Evolutionary conservation across 2,329 filamentous ascomycete species (phyloP).

Genomic region (Colletotrichum ledebouriae): DNA sequence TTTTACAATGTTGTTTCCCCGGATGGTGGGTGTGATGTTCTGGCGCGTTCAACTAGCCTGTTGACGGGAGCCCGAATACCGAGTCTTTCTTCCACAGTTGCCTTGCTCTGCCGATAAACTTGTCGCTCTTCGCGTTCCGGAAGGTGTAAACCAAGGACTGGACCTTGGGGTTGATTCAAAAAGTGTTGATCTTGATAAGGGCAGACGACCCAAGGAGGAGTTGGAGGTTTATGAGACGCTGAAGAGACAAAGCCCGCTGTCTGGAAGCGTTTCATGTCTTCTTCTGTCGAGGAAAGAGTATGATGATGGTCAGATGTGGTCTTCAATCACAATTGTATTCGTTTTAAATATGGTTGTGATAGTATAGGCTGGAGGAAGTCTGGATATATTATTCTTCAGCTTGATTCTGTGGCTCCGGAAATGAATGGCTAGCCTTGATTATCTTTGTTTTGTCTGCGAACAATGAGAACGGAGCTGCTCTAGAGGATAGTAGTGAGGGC

Average conservation of each 20-base stretch:
- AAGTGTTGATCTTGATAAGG: conserved; percentile 14
- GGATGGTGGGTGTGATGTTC: conserved; percentile 67
- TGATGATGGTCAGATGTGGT: neutral
- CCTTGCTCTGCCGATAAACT: conserved; percentile 74
- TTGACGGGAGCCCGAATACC: conserved; percentile 59
- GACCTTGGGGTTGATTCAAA: conserved; percentile 4
- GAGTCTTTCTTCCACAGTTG: conserved; percentile 80
- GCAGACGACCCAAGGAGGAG: conserved; percentile 4
- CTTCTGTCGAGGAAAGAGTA: conserved; percentile 1
- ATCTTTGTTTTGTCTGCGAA: too few species aligned
- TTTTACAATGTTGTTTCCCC: conserved; percentile 70
- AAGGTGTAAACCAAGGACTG: conserved; percentile 9
- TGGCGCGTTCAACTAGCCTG: conserved; percentile 48
- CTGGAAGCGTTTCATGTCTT: conserved; percentile 6
- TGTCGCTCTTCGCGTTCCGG: conserved; percentile 45
- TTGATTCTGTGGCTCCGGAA: too few species aligned
- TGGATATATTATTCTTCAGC: too few species aligned
- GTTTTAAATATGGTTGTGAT: too few species aligned
- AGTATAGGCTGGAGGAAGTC: too few species aligned
- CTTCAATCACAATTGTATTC: too few species aligned
- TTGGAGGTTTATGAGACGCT: conserved; percentile 2
- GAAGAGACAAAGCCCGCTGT: conserved; percentile 3
- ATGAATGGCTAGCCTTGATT: too few species aligned
- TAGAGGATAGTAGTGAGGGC: too few species aligned
- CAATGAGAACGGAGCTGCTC: too few species aligned